Evolutionary conservation across 129 eudicot genomes (phyloP).

Genomic region (Silybum marianum): DNA sequence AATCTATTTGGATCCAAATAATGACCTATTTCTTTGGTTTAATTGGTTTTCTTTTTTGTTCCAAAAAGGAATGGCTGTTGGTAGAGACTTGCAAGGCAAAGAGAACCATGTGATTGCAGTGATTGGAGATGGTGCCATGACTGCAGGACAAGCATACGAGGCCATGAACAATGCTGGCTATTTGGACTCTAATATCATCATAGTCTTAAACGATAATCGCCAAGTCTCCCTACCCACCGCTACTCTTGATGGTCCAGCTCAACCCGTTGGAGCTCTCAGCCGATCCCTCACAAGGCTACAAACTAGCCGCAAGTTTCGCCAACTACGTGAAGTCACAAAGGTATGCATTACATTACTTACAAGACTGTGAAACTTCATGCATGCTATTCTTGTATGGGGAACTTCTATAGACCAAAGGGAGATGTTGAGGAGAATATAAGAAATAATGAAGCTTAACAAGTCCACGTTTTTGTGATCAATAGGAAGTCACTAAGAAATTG

Average conservation of each 20-base stretch:
- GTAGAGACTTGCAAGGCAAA: slow-evolving; percentile 47
- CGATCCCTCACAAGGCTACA: slow-evolving; percentile 41
- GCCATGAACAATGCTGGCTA: slow-evolving; percentile 53
- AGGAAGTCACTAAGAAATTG: slow-evolving; percentile 51
- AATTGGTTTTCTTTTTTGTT: too few species aligned
- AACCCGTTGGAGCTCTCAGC: slow-evolving; percentile 56
- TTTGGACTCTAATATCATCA: slow-evolving; percentile 46
- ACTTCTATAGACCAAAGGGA: not conserved
- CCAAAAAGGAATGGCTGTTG: slow-evolving; percentile 54
- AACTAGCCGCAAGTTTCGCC: slow-evolving; percentile 32
- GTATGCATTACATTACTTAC: slow-evolving; percentile 6
- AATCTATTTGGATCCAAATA: too few species aligned
- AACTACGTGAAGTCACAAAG: slow-evolving; percentile 42
- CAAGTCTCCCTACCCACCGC: slow-evolving; percentile 63
- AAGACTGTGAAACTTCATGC: too few species aligned
- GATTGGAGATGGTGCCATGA: slow-evolving; percentile 58
- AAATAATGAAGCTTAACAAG: not conserved
- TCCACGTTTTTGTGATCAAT: not conserved
- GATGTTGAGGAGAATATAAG: not conserved
- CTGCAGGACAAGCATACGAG: slow-evolving; percentile 56
- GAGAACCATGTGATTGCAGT: slow-evolving; percentile 43
- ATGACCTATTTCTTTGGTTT: too few species aligned
- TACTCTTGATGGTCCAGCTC: slow-evolving; percentile 50
- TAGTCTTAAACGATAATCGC: slow-evolving; percentile 47
- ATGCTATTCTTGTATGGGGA: too few species aligned